A percentile compares a stretch with the other conserved stretches of the same genome.
phyloP scores from a whole-genome alignment of 2,329 filamentous ascomycete species.

The Parastagonospora nodorum region DNA sequence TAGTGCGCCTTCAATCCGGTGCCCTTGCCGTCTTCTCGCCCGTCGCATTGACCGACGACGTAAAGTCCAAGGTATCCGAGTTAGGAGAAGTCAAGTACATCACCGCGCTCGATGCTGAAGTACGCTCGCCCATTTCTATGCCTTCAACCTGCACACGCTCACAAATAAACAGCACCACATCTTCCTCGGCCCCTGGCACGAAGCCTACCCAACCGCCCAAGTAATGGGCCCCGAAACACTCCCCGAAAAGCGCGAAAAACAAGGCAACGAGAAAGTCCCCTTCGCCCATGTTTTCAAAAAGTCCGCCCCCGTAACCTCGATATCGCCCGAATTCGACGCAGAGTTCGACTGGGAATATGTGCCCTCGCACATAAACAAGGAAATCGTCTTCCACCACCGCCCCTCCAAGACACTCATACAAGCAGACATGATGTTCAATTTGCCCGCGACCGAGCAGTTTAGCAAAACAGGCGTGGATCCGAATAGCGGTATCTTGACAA shows the following conservation, averaged over 20 bases:
- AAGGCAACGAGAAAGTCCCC: slow-evolving; percentile 61
- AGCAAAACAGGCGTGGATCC: slow-evolving; percentile 59
- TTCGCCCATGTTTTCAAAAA: slow-evolving; percentile 68
- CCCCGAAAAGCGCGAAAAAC: slow-evolving; percentile 75
- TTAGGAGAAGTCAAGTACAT: slow-evolving; percentile 78
- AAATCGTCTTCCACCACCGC: slow-evolving; percentile 85
- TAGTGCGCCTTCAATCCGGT: slow-evolving; percentile 79
- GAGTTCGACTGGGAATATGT: slow-evolving; percentile 89
- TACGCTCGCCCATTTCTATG: slow-evolving; percentile 10
- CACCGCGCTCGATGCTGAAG: slow-evolving; percentile 80
- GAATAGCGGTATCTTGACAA: slow-evolving; percentile 63
- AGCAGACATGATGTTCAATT: slow-evolving; percentile 90
- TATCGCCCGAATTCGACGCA: slow-evolving; percentile 78
- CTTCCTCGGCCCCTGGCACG: slow-evolving; percentile 83
- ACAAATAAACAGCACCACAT: slow-evolving; percentile 73
- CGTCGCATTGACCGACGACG: slow-evolving; percentile 78
- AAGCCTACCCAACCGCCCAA: slow-evolving; percentile 76
- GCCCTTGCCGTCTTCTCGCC: slow-evolving; percentile 89
- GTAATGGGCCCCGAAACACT: slow-evolving; percentile 84
- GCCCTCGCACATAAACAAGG: slow-evolving; percentile 78
- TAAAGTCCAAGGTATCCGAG: slow-evolving; percentile 66
- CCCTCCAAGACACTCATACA: slow-evolving; percentile 80
- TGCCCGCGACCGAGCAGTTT: slow-evolving; percentile 85
- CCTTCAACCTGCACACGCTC: neutral
- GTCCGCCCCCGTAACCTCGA: slow-evolving; percentile 48